phyloP scores from a whole-genome alignment of 2,329 filamentous ascomycete genomes.

The Pseudohalonectria lignicola region DNA sequence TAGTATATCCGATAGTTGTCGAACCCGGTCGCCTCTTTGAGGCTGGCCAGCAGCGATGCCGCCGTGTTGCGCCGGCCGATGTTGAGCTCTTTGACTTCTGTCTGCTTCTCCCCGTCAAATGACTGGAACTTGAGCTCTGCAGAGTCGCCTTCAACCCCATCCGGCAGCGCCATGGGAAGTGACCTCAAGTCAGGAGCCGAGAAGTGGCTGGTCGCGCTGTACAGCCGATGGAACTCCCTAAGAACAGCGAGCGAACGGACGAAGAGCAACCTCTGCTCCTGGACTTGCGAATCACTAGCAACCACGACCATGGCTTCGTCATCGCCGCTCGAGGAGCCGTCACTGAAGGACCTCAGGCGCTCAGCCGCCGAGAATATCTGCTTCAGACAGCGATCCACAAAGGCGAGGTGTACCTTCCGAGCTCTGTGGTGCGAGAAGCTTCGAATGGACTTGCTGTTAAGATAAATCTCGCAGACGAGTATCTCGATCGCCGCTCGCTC shows the following conservation, averaged over 20 bases:
- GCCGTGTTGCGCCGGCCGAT: slow-evolving; percentile 64
- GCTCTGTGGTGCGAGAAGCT: slow-evolving; percentile 37
- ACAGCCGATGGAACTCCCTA: slow-evolving; percentile 52
- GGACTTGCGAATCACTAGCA: slow-evolving; percentile 32
- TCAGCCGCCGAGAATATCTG: slow-evolving; percentile 56
- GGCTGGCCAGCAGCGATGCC: slow-evolving; percentile 53
- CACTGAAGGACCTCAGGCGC: slow-evolving; percentile 37
- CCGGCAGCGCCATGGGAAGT: slow-evolving; percentile 37
- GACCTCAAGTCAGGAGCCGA: slow-evolving; percentile 45
- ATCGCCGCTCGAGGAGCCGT: slow-evolving; percentile 29
- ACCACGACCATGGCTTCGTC: slow-evolving; percentile 43
- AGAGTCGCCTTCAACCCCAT: slow-evolving; percentile 47
- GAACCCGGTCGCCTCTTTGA: slow-evolving; percentile 63
- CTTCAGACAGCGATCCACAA: slow-evolving; percentile 63
- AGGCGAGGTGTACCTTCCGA: slow-evolving; percentile 50
- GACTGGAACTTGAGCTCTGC: slow-evolving; percentile 64
- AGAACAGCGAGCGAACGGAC: slow-evolving; percentile 59
- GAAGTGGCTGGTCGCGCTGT: slow-evolving; percentile 50
- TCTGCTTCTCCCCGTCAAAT: slow-evolving; percentile 51
- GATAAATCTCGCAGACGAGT: slow-evolving; percentile 61
- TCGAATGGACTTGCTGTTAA: slow-evolving; percentile 40
- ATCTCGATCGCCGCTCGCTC: slow-evolving; percentile 57
- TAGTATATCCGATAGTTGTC: slow-evolving; percentile 65
- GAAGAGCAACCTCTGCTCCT: slow-evolving; percentile 51
- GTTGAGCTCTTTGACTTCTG: slow-evolving; percentile 47